Evolutionary conservation across 805 yeast species (phyloP).

Genomic region (Yarrowia sp.): DNA sequence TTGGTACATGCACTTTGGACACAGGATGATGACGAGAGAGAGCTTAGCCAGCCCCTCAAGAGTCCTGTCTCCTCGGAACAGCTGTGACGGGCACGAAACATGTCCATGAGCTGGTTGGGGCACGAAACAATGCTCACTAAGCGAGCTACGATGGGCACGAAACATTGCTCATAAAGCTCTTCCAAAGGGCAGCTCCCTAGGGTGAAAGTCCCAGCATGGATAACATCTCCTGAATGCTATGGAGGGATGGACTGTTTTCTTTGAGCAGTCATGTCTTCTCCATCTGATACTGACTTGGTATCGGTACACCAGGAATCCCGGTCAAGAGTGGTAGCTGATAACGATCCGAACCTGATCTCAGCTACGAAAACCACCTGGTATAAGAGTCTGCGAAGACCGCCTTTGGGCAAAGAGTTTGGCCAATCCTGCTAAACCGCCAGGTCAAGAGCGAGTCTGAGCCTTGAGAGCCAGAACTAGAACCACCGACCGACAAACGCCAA

Average conservation of each 20-base stretch:
- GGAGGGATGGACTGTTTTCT: constrained; percentile 13
- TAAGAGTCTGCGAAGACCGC: constrained; percentile 11
- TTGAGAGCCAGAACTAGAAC: background rate
- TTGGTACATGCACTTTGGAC: background rate
- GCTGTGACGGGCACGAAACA: too few relatives aligned
- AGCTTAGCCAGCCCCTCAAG: constrained; percentile 1
- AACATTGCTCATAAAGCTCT: too few relatives aligned
- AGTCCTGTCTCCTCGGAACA: background rate
- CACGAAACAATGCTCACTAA: too few relatives aligned
- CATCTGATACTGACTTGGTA: constrained; percentile 14
- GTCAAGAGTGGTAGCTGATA: constrained; percentile 7
- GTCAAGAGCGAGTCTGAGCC: background rate
- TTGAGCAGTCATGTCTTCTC: background rate
- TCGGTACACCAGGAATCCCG: constrained; percentile 15
- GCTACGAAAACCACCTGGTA: constrained; percentile 1
- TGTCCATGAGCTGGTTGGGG: background rate
- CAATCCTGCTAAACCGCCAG: constrained; percentile 11
- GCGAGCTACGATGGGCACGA: too few relatives aligned
- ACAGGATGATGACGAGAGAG: background rate
- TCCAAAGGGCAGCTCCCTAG: background rate
- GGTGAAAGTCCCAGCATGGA: background rate
- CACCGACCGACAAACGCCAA: constrained; percentile 16
- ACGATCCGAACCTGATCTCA: constrained; percentile 13
- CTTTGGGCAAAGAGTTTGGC: constrained; percentile 7
- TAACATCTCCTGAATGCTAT: background rate